A percentile compares a stretch with the other conserved stretches of the same genome.
Evolutionary conservation across 2,329 filamentous ascomycete genomes (phyloP).

Genomic region (Nigrograna mackinnonii): DNA sequence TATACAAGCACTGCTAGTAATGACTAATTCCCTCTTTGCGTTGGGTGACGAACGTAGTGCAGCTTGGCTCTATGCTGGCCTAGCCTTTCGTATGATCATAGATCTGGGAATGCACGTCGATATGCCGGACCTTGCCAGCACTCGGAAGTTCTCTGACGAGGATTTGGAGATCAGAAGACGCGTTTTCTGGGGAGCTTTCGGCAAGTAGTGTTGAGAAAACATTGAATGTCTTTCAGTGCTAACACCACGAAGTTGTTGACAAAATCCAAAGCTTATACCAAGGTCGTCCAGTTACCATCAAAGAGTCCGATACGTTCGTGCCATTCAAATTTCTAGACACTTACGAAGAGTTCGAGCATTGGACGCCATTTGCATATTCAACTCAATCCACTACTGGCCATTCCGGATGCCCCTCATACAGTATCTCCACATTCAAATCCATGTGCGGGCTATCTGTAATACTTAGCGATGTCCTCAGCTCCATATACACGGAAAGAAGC

Average conservation of each 20-base stretch:
- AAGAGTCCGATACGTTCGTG: conserved; percentile 51
- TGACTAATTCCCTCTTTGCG: conserved; percentile 56
- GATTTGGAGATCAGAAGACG: conserved; percentile 51
- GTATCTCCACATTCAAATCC: conserved; percentile 47
- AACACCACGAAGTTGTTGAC: conserved; percentile 40
- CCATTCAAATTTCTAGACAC: conserved; percentile 53
- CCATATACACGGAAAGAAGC: conserved; percentile 44
- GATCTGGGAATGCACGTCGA: conserved; percentile 59
- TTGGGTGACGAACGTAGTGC: conserved; percentile 55
- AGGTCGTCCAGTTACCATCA: conserved; percentile 54
- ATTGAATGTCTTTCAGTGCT: background rate
- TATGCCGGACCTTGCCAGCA: conserved; percentile 31
- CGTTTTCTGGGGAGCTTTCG: conserved; percentile 52
- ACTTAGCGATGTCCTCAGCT: conserved; percentile 45
- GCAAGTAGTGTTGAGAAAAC: conserved; percentile 6
- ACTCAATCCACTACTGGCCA: conserved; percentile 26
- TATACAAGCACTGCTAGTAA: conserved; percentile 57
- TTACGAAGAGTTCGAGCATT: conserved; percentile 59
- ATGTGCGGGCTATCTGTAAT: conserved; percentile 52
- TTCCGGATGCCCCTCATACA: conserved; percentile 42
- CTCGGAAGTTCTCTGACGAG: conserved; percentile 46
- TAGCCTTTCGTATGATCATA: conserved; percentile 60
- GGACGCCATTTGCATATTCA: conserved; percentile 49
- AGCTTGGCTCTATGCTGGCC: conserved; percentile 62
- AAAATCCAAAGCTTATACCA: conserved; percentile 61